Evolutionary conservation across 805 yeast species (phyloP), one percentile per base, ranked within the genome.

Genomic region (Brettanomyces sp.): DNA sequence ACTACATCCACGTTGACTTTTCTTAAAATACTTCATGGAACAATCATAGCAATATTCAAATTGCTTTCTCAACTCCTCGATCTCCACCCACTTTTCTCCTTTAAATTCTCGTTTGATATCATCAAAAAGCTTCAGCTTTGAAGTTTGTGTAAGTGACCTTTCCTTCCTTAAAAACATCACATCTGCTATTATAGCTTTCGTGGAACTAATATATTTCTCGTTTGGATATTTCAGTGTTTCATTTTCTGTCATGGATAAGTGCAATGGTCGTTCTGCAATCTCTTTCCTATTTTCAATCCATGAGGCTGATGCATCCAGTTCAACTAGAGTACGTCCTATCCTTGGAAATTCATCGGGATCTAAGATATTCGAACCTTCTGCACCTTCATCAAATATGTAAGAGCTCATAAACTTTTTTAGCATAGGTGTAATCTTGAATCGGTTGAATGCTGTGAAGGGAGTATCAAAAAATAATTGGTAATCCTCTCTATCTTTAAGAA

Each of bases 291-390:
- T 89, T 7, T 64, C 32, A 11, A 91, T 82, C 59, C 72, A 65
- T n/a, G 66, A 70, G 0, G 88, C 80, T 5, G 69, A 53, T 1
- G 82, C 64, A 59, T 91, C 97, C 12, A 89, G 56, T 58, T 91
- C 98, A 4, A 88, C 57, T 8, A 80, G 64, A 4, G 82, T 70
- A 48, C 77, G 68, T 0, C 89, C 84, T 45, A 79, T 74, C 47
- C 95, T 64, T 1, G 75, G 72, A 47, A 65, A 72, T 3, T 42
- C 47, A 0, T 50, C 57, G 3, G 52, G 24, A 9, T 57, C 50
- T 3, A 74, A 50, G 0, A 74, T 62, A 41, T 60, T 61, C 14
- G 53, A 8, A 18, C 33, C 42, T 6, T 32, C 13, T n/a, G 41
- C 18, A 3, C 44, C 40, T 7, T 52, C 35, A 4, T 41, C 42